These are phyloP conservation scores for Hemisphaericaspora nanyangensis DNA, from an alignment of 805 yeast genomes.

Conservation along the genomic window DNA sequence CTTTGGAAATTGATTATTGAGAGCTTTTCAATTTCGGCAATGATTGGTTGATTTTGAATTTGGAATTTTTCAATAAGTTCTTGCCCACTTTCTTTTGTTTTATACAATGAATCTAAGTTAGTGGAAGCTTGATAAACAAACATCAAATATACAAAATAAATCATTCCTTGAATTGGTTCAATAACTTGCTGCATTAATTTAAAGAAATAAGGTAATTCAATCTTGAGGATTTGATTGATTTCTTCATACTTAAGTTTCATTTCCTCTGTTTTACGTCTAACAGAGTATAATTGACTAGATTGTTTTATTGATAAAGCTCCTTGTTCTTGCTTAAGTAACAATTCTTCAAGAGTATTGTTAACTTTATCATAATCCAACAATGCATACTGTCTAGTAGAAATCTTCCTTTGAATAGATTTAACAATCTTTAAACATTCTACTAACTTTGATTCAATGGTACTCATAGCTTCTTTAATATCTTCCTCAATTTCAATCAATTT, in stretches of 20 bases:
- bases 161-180: conserved; percentile 25
- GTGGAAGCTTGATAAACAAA: conserved; percentile 25
- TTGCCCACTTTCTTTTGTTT: neutral
- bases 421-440: conserved; percentile 10
- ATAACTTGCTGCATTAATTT: conserved; percentile 26
- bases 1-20: conserved; percentile 22
- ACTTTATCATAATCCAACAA: conserved; percentile 37
- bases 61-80: conserved; percentile 9
- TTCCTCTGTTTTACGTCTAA: conserved; percentile 24
- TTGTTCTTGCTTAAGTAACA: conserved; percentile 33
- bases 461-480: conserved; percentile 10
- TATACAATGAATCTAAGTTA: neutral
- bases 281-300: conserved; percentile 17
- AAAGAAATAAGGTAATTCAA: conserved; percentile 46
- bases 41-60: conserved; percentile 7
- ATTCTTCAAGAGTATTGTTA: conserved; percentile 22
- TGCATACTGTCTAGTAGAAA: conserved; percentile 28
- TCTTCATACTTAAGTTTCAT: conserved; percentile 25
- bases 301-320: conserved; percentile 29
- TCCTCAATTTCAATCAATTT: conserved; percentile 4
- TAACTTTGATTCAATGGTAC: conserved; percentile 12
- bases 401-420: conserved; percentile 21
- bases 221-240: conserved; percentile 36
- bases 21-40: conserved; percentile 14
- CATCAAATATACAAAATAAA: conserved; percentile 37